Percentiles rank a stretch among this genome's conserved stretches.
Conservation (phyloP, 805 yeast species). For the Cyberlindnera euphorbiae region DNA sequence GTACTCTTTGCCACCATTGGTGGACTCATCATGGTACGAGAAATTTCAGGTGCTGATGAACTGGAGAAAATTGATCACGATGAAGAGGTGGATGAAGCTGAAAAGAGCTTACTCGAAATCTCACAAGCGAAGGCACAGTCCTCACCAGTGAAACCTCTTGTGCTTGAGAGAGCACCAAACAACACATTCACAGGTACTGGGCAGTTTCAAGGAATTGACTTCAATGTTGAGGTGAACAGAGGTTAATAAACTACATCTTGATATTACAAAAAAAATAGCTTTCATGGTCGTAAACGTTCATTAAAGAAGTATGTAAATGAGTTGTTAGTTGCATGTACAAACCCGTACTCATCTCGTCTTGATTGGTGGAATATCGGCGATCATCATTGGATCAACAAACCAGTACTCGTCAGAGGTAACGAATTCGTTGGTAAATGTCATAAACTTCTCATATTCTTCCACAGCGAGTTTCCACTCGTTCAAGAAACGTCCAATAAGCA, state of each 20-base stretch:
- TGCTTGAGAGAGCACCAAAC: neutral
- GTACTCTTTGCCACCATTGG: conserved; percentile 17
- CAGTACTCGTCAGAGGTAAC: conserved; percentile 8
- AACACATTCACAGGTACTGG: neutral
- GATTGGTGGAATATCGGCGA: conserved; percentile 12
- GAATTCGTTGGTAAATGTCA: conserved; percentile 24
- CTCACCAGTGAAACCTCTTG: neutral
- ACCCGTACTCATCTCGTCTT: conserved; percentile 4
- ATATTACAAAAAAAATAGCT: no score
- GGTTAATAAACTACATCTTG: neutral
- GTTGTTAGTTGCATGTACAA: no score
- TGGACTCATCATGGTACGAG: conserved; percentile 15
- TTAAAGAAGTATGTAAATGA: neutral
- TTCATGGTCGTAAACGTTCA: conserved; percentile 1
- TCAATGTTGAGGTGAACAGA: conserved; percentile 1
- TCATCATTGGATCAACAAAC: conserved; percentile 15
- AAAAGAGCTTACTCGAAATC: no score
- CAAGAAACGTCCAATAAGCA: conserved; percentile 40
- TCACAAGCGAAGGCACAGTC: neutral
- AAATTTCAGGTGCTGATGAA: conserved; percentile 3
- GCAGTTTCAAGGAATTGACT: neutral
- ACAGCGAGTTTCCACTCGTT: conserved; percentile 48
- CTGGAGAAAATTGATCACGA: conserved; percentile 6
- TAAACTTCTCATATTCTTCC: conserved; percentile 41
- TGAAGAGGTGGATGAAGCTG: neutral